Conservation (phyloP, 352 stramenopile genomes). For the Globisporangium irregulare region DNA sequence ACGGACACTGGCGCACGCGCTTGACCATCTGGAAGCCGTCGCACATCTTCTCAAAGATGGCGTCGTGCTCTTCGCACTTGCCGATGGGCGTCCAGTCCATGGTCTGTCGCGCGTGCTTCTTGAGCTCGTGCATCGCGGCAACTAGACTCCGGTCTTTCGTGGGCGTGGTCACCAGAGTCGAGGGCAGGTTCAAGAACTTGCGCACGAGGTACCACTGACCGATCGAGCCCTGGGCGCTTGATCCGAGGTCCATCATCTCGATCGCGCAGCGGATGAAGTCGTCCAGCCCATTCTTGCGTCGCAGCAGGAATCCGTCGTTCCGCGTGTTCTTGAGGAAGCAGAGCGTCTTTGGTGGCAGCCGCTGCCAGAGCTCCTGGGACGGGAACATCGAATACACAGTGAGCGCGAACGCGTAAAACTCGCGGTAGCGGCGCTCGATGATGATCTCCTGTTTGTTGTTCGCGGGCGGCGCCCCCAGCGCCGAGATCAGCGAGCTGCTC, state of each 20-base stretch:
- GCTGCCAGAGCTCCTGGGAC: conserved; percentile 46
- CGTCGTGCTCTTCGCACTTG: conserved; percentile 39
- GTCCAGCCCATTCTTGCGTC: conserved; percentile 62
- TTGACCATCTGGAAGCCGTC: conserved; percentile 75
- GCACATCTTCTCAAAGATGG: conserved; percentile 46
- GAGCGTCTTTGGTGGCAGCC: conserved; percentile 70
- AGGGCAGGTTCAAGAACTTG: conserved; percentile 59
- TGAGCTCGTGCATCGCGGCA: conserved; percentile 50
- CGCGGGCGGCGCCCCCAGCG: not conserved
- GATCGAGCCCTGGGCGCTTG: conserved; percentile 40
- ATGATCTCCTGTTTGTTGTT: conserved; percentile 30
- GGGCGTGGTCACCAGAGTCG: conserved; percentile 24
- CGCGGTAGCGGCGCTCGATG: conserved; percentile 67
- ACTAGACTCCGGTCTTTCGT: conserved; percentile 58
- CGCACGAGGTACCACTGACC: conserved; percentile 68
- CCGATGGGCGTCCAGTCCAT: conserved; percentile 36
- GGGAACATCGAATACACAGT: conserved; percentile 65
- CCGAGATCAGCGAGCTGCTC: conserved; percentile 8
- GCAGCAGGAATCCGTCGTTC: conserved; percentile 54
- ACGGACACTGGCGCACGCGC: conserved; percentile 50
- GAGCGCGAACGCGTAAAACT: conserved; percentile 74
- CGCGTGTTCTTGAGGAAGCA: conserved; percentile 34
- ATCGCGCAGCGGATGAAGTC: conserved; percentile 61
- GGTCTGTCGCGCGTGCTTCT: conserved; percentile 35
- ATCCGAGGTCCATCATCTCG: conserved; percentile 55